Conservation (phyloP, 805 yeast genomes). For the Yarrowia porcina region DNA sequence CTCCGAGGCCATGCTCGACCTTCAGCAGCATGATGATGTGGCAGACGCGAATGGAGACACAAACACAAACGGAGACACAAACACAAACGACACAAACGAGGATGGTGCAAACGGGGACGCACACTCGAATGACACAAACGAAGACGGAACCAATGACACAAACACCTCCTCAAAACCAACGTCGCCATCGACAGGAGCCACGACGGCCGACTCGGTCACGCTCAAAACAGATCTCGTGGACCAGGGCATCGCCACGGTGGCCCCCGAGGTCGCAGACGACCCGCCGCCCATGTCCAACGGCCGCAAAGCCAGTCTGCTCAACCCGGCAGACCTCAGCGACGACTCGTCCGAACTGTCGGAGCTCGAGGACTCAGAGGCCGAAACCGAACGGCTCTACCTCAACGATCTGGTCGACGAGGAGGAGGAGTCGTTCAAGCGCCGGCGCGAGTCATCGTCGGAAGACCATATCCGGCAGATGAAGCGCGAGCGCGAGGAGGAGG, state of each 20-base stretch:
- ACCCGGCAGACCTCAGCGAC: slow-evolving; percentile 29
- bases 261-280: neutral
- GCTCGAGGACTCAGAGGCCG: slow-evolving; percentile 68
- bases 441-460: slow-evolving; percentile 19
- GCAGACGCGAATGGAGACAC: neutral
- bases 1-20: slow-evolving; percentile 24
- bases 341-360: slow-evolving; percentile 47
- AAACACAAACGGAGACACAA: neutral
- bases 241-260: neutral
- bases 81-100: neutral
- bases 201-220: neutral
- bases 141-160: too few species aligned
- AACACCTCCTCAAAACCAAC: neutral
- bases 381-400: slow-evolving; percentile 80
- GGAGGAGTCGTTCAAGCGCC: slow-evolving; percentile 25
- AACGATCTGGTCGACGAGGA: slow-evolving; percentile 42
- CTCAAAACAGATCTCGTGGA: neutral
- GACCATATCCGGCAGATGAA: slow-evolving; percentile 24
- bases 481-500: slow-evolving; percentile 28
- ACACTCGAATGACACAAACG: neutral
- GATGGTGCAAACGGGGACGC: too few species aligned
- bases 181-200: neutral
- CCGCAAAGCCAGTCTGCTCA: slow-evolving; percentile 6
- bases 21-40: neutral
- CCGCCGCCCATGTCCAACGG: neutral